Base-by-base conservation (phyloP, 2,329 filamentous ascomycete species). In the Xylariaceae sp. region DNA sequence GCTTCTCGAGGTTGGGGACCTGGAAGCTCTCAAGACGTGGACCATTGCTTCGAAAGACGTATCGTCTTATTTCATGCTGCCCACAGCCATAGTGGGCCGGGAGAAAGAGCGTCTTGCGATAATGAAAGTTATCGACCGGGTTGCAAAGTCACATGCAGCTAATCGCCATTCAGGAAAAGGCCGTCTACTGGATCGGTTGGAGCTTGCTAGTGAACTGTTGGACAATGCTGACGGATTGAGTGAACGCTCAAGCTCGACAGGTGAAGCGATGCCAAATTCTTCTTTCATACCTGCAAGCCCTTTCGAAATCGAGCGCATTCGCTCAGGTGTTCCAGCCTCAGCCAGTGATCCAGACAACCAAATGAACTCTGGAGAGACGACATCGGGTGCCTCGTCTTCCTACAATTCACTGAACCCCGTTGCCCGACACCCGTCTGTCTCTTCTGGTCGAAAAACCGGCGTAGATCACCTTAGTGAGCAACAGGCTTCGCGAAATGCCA, bases 51-150 rank as follows among this genome's bases (percentile, higher is more conserved):
- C 83, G n/a, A 88, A 83, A 47, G 92, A 97, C 64, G 82, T 95
- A 0, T 95, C 89, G 1, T 94, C 90, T 4, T 93, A 94, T 61
- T 96, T 96, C 67, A 86, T 90, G 55, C 76, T 96, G 17, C 92
- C 92, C 0, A 79, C 82, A 1, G 75, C 76, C 47, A 89, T 94
- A 75, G 86, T 95, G 53, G 92, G 92, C 3, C 80, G 91, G 27
- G 75, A 84, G 22, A 73, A 79, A 50, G 88, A 95, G 62, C 82
- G 81, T 34, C 74, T 83, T 37, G 77, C 79, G 29, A 79, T 96
- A 7, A 67, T 90, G 32, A 77, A 75, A 54, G 77, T 93, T 27
- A 88, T 96, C 40, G 84, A 94, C 52, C 83, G 82, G 37, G 85
- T 90, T 39, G 80, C 86, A 17, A 82, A 75, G 59, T 82, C 76